Conservation (phyloP, 2,329 filamentous ascomycete genomes). For the Corinectria fuckeliana region DNA sequence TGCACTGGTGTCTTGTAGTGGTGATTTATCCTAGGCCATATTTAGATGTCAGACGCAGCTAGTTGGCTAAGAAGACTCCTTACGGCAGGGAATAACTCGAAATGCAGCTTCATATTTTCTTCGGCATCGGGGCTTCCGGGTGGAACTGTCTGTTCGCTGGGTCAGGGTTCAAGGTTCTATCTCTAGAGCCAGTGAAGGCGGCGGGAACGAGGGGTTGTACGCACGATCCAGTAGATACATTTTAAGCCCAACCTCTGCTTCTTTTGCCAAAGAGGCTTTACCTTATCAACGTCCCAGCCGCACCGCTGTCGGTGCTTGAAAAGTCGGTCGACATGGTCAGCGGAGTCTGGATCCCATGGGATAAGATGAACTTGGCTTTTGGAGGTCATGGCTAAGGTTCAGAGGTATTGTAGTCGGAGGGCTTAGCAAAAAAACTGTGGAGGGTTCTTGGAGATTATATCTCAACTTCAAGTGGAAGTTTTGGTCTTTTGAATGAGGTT, state of each 20-base stretch:
- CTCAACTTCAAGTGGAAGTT: too few species aligned
- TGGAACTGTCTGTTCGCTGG: constrained; percentile 16
- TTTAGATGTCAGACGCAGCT: neutral
- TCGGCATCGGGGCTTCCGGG: constrained; percentile 3
- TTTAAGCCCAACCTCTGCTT: constrained; percentile 28
- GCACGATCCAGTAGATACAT: constrained; percentile 38
- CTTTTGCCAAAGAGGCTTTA: constrained; percentile 23
- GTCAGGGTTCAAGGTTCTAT: neutral
- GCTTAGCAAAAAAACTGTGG: too few species aligned
- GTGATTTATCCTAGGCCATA: constrained; percentile 14
- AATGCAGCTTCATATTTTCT: constrained; percentile 18
- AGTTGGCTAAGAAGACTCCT: accelerated
- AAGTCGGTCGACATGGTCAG: constrained; percentile 19
- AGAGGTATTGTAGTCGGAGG: too few species aligned
- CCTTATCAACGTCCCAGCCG: constrained; percentile 29
- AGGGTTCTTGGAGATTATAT: too few species aligned
- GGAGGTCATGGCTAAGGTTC: constrained; percentile 12
- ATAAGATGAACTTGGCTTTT: constrained; percentile 22
- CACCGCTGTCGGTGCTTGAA: constrained; percentile 28
- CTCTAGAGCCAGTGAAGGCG: accelerated
- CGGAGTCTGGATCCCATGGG: constrained; percentile 34
- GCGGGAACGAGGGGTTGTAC: neutral
- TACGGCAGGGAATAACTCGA: constrained; percentile 26
- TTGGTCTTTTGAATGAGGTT: neutral
- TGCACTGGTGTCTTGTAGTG: constrained; percentile 26